Percentiles rank a stretch among this genome's conserved stretches.
phyloP scores from a whole-genome alignment of 805 yeast genomes.

The Scheffersomyces spartinae region DNA sequence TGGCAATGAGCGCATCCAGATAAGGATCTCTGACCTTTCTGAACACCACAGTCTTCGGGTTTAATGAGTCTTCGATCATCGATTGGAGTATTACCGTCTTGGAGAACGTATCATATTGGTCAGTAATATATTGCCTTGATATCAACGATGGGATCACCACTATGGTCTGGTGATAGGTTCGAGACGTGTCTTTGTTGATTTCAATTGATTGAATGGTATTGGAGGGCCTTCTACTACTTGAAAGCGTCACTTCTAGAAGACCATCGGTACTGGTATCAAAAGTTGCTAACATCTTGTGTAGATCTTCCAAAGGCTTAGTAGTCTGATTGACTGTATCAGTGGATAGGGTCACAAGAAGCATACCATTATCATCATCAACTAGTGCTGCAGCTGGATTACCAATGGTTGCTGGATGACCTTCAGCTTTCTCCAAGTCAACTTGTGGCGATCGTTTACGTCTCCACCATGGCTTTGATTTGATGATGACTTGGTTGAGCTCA shows the following conservation, averaged over 20 bases:
- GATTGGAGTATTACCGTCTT: slow-evolving; percentile 16
- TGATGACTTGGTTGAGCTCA: no score
- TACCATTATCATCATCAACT: slow-evolving; percentile 1
- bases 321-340: no score
- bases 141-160: slow-evolving; percentile 2
- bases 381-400: neutral
- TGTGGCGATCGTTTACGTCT: neutral
- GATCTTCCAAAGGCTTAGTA: no score
- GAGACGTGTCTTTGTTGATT: slow-evolving; percentile 3
- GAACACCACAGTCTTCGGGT: slow-evolving; percentile 7
- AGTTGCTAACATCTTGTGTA: no score
- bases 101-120: slow-evolving; percentile 14
- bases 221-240: slow-evolving; percentile 1
- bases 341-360: slow-evolving; percentile 4
- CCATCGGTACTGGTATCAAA: slow-evolving; percentile 8
- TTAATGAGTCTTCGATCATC: slow-evolving; percentile 9
- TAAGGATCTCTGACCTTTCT: slow-evolving; percentile 18
- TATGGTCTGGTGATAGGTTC: slow-evolving; percentile 3
- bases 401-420: slow-evolving; percentile 1
- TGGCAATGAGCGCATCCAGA: slow-evolving; percentile 10
- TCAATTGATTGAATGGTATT: no score
- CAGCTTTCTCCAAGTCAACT: slow-evolving; percentile 6
- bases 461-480: slow-evolving; percentile 1
- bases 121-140: slow-evolving; percentile 7
- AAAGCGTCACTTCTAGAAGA: slow-evolving; percentile 1